These are phyloP conservation scores for Astragalus membranaceus DNA, from an alignment of 306 rosid genomes.

Conservation along the genomic window DNA sequence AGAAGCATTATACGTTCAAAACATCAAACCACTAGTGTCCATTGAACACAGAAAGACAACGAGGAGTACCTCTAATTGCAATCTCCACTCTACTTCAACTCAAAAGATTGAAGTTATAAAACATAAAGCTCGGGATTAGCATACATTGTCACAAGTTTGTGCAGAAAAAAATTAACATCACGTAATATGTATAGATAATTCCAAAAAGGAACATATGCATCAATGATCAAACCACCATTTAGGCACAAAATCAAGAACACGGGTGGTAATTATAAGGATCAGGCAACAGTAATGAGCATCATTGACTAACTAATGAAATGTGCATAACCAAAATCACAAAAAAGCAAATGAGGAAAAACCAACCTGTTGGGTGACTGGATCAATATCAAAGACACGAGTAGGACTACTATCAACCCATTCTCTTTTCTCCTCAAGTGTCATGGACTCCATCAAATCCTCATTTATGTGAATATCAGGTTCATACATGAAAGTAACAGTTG, in stretches of 20 bases:
- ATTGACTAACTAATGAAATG: neutral
- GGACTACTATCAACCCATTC: constrained; percentile 92
- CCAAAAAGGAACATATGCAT: neutral
- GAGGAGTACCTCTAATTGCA: neutral
- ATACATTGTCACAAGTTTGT: neutral
- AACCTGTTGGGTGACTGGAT: constrained; percentile 76
- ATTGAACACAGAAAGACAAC: neutral
- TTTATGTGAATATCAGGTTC: constrained; percentile 83
- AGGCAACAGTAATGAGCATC: neutral
- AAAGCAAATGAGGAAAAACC: constrained; percentile 1
- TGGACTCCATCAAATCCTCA: constrained; percentile 83
- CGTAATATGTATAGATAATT: neutral
- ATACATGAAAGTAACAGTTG: constrained; percentile 94
- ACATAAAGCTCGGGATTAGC: neutral
- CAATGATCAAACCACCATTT: neutral
- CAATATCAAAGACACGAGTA: constrained; percentile 76
- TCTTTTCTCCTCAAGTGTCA: constrained; percentile 70
- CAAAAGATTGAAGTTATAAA: neutral
- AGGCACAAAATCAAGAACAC: neutral
- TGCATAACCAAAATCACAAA: neutral
- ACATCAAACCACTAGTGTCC: neutral
- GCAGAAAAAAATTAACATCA: neutral
- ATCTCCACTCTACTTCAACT: constrained; percentile 1
- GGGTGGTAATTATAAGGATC: neutral
- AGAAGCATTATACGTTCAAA: neutral